Percentiles rank a stretch among this genome's conserved stretches.
These are phyloP conservation scores for Zasmidium citrigriseum DNA, from an alignment of 2,329 filamentous ascomycete genomes.

Conservation along the genomic window DNA sequence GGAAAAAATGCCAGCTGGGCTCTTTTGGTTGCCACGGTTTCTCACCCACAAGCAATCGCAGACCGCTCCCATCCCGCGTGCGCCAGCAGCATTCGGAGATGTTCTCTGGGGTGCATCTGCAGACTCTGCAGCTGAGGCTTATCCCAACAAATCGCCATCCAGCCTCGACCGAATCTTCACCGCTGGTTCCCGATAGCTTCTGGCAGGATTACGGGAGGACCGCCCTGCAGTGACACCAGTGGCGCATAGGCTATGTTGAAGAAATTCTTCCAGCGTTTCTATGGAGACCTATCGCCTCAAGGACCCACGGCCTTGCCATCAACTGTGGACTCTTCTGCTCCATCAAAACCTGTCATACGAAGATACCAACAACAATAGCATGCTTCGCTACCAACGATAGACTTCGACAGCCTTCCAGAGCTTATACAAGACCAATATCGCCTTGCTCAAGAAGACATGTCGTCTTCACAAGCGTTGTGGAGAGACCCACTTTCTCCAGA, in stretches of 20 bases:
- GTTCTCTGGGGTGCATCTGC: background rate
- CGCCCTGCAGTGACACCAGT: too few species aligned
- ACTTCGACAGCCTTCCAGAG: background rate
- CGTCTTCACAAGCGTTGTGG: slow-evolving; percentile 3
- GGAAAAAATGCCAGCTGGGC: background rate
- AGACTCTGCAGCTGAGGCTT: background rate
- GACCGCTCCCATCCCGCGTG: background rate
- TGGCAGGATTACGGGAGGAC: background rate
- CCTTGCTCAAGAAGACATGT: background rate
- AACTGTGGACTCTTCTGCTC: background rate
- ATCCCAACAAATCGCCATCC: background rate
- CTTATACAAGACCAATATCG: background rate
- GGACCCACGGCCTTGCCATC: background rate
- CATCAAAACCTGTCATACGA: background rate
- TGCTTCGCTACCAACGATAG: background rate
- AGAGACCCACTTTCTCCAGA: slow-evolving; percentile 7
- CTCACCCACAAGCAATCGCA: background rate
- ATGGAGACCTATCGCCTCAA: background rate
- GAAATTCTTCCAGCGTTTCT: background rate
- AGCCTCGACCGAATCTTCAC: background rate
- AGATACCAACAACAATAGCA: background rate
- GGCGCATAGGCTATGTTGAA: background rate
- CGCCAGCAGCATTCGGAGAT: background rate
- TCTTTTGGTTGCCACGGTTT: background rate
- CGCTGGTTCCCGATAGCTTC: background rate